Conservation (phyloP, 352 stramenopile species). For the Phytopythium vexans region DNA sequence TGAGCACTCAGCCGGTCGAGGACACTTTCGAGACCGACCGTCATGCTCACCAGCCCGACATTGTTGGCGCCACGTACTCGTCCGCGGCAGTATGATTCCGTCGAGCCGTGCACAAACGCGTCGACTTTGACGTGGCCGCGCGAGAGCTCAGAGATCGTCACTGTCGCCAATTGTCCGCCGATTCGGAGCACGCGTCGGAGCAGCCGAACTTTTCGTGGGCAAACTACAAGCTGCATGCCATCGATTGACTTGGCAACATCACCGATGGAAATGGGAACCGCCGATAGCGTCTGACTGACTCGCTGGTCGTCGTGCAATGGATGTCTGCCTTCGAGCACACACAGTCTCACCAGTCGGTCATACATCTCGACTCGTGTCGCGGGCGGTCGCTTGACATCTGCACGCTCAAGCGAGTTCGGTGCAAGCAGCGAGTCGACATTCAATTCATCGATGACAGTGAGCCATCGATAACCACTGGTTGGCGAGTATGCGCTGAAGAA, state of each 20-base stretch:
- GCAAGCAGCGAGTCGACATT: conserved; percentile 59
- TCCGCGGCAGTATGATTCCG: not conserved
- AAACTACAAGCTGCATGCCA: conserved; percentile 33
- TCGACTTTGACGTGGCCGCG: conserved; percentile 62
- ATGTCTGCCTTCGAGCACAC: conserved; percentile 31
- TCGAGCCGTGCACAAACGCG: conserved; percentile 35
- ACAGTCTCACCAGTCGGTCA: conserved; percentile 50
- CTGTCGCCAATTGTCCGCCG: conserved; percentile 35
- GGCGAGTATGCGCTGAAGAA: conserved; percentile 74
- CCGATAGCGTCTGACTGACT: not conserved
- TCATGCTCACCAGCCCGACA: conserved; percentile 3
- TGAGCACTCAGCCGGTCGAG: conserved; percentile 44
- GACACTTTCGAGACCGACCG: conserved; percentile 56
- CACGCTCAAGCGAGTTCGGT: conserved; percentile 54
- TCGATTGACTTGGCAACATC: not conserved
- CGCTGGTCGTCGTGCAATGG: not conserved
- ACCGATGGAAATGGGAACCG: not conserved
- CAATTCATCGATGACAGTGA: conserved; percentile 45
- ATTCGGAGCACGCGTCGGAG: conserved; percentile 49
- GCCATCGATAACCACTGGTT: conserved; percentile 40
- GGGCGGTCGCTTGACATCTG: conserved; percentile 39
- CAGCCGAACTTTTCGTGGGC: conserved; percentile 42
- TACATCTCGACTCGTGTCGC: conserved; percentile 56
- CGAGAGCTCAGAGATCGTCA: conserved; percentile 64
- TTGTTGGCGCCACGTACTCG: not conserved